Evolutionary conservation across 1,284 basidiomycete species (phyloP), one percentile per base, ranked within the genome.

Genomic region (Pseudozyma pruni): DNA sequence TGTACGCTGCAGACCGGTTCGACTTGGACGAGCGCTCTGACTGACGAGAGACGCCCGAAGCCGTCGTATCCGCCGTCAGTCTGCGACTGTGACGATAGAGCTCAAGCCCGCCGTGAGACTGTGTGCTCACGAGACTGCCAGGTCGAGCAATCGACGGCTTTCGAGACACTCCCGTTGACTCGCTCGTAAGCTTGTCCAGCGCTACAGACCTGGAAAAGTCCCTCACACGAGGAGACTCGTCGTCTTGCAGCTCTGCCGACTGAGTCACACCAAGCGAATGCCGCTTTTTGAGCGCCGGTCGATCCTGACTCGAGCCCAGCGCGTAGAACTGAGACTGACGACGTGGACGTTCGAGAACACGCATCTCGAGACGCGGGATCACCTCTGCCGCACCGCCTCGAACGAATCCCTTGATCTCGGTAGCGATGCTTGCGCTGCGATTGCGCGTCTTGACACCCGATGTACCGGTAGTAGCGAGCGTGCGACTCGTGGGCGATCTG

Each of bases 301-400:
- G 41, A 31, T 16, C 16, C 29, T 45, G 40, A 1, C 25, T 20
- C 1, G 37, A 13, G 23, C 27, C 45, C 11, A 56, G 43, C n/a
- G 16, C 29, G 39, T 51, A 52, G 31, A 63, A 19, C 23, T 43
- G 39, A 33, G 60, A 57, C 19, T 22, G 11, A 1, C 45, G 43
- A 48, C 37, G 45, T 5, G 43, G 48, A 17, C 48, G 44, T 25
- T 67, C 56, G 8, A 67, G 34, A 4, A 67, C 63, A 3, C 51
- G 44, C 19, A 67, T 35, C 39, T 67, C 56, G 20, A 67, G 51
- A 34, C 63, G 51, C 0, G 63, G 56, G 9, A 67, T 27, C 17
- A 59, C 39, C 25, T 67, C 56, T 9, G 50, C 25, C 11, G 56
- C 48, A 37, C 63, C 63, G 22, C 63, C 63, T 22, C 56, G 40